phyloP scores from a whole-genome alignment of 768 basidiomycete genomes.

The Epithele typhae region DNA sequence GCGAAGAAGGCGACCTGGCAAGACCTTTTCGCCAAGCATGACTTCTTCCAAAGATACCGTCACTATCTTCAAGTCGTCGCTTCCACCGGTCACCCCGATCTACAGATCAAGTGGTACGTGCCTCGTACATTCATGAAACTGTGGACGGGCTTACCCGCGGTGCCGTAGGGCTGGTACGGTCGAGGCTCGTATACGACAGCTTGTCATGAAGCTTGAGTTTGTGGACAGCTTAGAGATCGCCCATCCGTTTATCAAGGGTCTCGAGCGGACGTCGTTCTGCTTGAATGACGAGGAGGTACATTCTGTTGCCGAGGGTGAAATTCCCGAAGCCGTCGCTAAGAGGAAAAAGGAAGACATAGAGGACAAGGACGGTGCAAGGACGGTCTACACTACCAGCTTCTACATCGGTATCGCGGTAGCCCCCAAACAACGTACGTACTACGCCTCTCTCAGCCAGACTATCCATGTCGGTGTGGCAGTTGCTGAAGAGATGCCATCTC shows the following conservation, averaged over 20 bases:
- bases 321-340: conserved; percentile 64
- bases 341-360: conserved; percentile 77
- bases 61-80: conserved; percentile 97
- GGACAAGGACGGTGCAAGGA: conserved; percentile 67
- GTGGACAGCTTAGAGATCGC: conserved; percentile 89
- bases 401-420: conserved; percentile 94
- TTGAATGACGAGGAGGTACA: conserved; percentile 83
- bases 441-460: too few relatives aligned
- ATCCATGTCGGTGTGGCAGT: neutral
- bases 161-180: conserved; percentile 87
- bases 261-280: conserved; percentile 85
- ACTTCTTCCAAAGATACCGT: conserved; percentile 95
- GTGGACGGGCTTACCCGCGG: too few relatives aligned
- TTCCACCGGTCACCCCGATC: conserved; percentile 76
- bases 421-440: conserved; percentile 76
- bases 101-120: conserved; percentile 88
- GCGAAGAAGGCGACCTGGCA: conserved; percentile 82
- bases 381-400: conserved; percentile 95
- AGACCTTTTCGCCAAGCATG: conserved; percentile 91
- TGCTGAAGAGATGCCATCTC: neutral
- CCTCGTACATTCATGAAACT: too few relatives aligned
- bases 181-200: conserved; percentile 90
- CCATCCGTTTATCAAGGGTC: conserved; percentile 94
- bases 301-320: conserved; percentile 83
- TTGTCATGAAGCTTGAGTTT: conserved; percentile 97